These are phyloP conservation scores for Megacollybia marginata DNA, from an alignment of 768 basidiomycete species.

Conservation along the genomic window DNA sequence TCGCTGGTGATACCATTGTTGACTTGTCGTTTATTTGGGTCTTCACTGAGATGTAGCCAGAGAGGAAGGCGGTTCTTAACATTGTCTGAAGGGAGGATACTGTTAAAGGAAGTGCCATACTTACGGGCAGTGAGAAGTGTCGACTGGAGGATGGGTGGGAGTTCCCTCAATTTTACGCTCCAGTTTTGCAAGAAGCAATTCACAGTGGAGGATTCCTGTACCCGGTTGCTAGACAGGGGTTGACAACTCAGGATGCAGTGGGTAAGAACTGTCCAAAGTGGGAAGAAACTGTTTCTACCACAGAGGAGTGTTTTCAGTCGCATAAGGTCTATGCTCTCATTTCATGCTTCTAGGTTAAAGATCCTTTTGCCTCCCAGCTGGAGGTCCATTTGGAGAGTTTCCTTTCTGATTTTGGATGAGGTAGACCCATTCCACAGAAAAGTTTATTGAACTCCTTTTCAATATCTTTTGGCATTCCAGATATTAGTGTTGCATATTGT, in stretches of 20 bases:
- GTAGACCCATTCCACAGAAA: conserved; percentile 9
- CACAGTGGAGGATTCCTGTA: background rate
- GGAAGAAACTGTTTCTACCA: background rate
- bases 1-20: background rate
- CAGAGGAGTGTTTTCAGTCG: too few relatives aligned
- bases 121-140: too few relatives aligned
- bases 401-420: background rate
- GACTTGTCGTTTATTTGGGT: background rate
- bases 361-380: background rate
- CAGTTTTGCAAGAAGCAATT: background rate
- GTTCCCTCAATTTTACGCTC: background rate
- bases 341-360: background rate
- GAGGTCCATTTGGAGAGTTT: too few relatives aligned
- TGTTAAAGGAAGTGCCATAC: too few relatives aligned
- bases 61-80: background rate
- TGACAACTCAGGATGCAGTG: background rate
- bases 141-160: background rate
- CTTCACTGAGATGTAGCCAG: background rate
- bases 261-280: background rate
- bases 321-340: background rate
- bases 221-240: background rate
- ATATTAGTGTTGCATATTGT: conserved; percentile 2
- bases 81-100: background rate
- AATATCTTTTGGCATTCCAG: conserved; percentile 11
- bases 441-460: conserved; percentile 2